Base-by-base conservation (phyloP, 106 monocot genomes). In the Acanthochlamys bracteata region DNA sequence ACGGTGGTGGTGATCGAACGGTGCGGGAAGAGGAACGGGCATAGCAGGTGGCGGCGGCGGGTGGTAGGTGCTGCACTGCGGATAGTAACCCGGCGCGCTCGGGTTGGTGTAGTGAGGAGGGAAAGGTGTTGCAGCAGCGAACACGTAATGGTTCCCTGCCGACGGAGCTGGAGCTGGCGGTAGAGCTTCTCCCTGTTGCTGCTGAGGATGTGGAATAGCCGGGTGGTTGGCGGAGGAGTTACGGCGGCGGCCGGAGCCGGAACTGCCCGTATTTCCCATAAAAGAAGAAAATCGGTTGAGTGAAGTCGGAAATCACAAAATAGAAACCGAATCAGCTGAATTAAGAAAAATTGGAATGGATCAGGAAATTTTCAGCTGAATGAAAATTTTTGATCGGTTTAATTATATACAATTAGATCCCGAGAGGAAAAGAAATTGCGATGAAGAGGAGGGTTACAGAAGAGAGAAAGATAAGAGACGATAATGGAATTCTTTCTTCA, bases 91-190 rank as follows among this genome's bases (percentile, higher is more conserved):
- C 43, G 69, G 73, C 39, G 76, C 55, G 72, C 73, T 83, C 11
- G 82, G 82, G 75, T 75, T 79, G 10, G 82, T 79, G 74, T 84
- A 81, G 17, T 80, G 82, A 1, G 82, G 78, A 1, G 88, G 80
- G 61, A 80, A 86, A 12, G 80, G 84, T 11, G 84, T 72, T 13
- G 88, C 84, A 11, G 84, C 81, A 8, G 92, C 79, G 67, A 84
- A 92, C 11, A 84, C 81, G 45, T 81, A 86, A 42, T 79, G 81
- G 70, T 86, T 86, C 4, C 72, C 80, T 15, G 74, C 42, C 55
- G 65, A 41, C 42, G 66, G 72, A 17, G 71, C 65, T 22, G 56
- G 76, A 3, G 64, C 74, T 6, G 74, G 69, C 13, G 43, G 66
- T 51, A 55, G 58, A 10, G 55, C 49, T 17, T 49, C 49, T 1